Conservation (phyloP, 2,329 filamentous ascomycete species). For the Pseudopithomyces maydicus region DNA sequence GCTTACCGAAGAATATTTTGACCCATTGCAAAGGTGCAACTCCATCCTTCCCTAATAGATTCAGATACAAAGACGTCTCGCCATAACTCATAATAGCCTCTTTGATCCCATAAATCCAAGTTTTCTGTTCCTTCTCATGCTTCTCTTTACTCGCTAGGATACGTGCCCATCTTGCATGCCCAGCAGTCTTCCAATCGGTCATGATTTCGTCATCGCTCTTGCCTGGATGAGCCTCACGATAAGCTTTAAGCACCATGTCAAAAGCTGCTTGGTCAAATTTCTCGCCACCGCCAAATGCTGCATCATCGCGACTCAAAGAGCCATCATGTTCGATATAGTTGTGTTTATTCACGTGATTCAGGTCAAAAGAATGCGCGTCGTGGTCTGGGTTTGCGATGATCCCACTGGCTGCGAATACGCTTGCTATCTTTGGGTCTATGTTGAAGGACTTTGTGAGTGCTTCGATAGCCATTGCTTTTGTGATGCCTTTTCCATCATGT, state of each 20-base stretch:
- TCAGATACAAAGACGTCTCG: conserved; percentile 12
- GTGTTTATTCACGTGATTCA: conserved; percentile 6
- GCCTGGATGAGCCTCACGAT: background rate
- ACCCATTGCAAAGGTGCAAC: conserved; percentile 8
- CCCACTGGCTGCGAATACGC: conserved; percentile 1
- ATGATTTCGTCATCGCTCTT: background rate
- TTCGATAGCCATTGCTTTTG: conserved; percentile 23
- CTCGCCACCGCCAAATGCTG: background rate
- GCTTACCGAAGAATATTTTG: conserved; percentile 19
- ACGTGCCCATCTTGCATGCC: conserved; percentile 7
- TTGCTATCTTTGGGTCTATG: conserved; percentile 4
- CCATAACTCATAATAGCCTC: conserved; percentile 9
- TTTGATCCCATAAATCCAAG: conserved; percentile 9
- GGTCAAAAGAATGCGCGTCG: conserved; percentile 6
- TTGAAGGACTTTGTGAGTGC: conserved; percentile 17
- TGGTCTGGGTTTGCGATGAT: conserved; percentile 8
- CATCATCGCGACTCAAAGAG: conserved; percentile 5
- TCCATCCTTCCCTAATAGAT: conserved; percentile 10
- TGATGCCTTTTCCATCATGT: conserved; percentile 31
- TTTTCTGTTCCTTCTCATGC: conserved; percentile 7
- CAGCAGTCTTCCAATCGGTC: conserved; percentile 4
- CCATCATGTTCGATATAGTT: conserved; percentile 9
- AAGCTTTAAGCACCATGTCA: background rate
- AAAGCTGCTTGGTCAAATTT: background rate
- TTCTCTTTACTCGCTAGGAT: conserved; percentile 5